Evolutionary conservation across 306 rosid genomes (phyloP), one percentile per base, ranked within the genome.

Genomic region (Luffa acutangula): DNA sequence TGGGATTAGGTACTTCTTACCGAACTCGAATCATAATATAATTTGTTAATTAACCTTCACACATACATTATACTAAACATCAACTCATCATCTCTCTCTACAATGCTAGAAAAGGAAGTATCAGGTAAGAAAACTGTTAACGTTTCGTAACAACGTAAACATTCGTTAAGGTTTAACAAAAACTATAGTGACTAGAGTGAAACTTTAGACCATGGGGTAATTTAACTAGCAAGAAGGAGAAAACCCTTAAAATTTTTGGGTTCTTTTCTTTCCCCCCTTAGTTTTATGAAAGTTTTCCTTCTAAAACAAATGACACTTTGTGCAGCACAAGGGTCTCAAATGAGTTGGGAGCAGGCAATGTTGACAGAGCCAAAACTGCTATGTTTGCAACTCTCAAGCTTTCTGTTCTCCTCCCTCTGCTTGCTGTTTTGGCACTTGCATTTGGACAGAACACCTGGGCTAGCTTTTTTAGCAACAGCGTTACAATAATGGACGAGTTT

Each of bases 301-400:
- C 63, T 62, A 56, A 83, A 4, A 25, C 80, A 46, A 9, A 67
- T 41, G 37, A 15, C 67, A 43, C 65, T 71, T 73, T 69, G 33
- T 71, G 62, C 82, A 94, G 96, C 85, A 92, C 97, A 81, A 90
- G 97, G 82, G 92, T 92, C 42, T 90, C 70, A 63, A 63, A 63
- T 63, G 70, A 63, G n/a, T 14, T 63, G 70, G 43, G 70, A 63
- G 70, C 70, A 67, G 90, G 88, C 79, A 67, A 83, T 33, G 87
- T 88, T 0, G 82, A 83, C 52, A 42, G 59, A 81, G 97, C 93
- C 18, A 92, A 86, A 82, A 83, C 78, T 17, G 97, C 98, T 18
- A 92, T 89, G 94, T 53, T 33, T n/a, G 91, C 91, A 11, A 31
- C 88, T 80, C 86, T 92, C 76, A 92, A 86, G 88, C 97, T 92